Evolutionary conservation across 75 land plant species (phyloP), one percentile per base, ranked within the genome.

Genomic region (Gnetum montanum): DNA sequence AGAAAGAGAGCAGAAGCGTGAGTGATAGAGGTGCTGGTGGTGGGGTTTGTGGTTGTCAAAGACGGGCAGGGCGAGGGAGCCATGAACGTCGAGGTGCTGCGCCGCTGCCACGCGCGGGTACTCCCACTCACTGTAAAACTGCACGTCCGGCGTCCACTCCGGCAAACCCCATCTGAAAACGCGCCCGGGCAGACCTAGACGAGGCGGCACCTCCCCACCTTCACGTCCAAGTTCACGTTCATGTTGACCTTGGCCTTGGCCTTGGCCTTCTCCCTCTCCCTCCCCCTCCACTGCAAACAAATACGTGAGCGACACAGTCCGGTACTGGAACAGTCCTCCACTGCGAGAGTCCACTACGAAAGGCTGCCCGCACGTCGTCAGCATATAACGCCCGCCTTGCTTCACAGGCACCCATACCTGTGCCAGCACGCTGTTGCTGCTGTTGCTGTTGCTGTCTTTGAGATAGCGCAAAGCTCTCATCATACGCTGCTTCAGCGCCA

Each of bases 61-160:
- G 3, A 90, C 92, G 0, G 96, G 96, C 58, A 90, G 62, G 18
- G 96, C 96, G 44, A 90, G 58, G 2, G 77, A 71, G 25, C 96
- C 96, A 8, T 52, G 69, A 13, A 90, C 96, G 73, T 90, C 76
- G 59, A 75, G 72, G 46, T 64, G 57, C 46, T 64, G 57, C 11
- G 92, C 96, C 62, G 85, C 75, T 41, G 49, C 40, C 31, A 79
- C 73, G 2, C 96, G 73, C 11, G 82, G 72, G 48, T 76, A 90
- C 67, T 90, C 96, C 6, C 54, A 62, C 34, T 68, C 64, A 37
- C 68, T 70, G 64, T 82, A 90, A 46, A 73, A 85, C 64, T 82
- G 96, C 45, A 90, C 96, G 65, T 90, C 75, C 8, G 96, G 96
- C 8, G 90, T 79, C 96, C 96, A 90, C 59, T 90, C 96, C 8